These are phyloP conservation scores for Talaromyces islandicus DNA, from an alignment of 2,329 filamentous ascomycete genomes.

Conservation along the genomic window DNA sequence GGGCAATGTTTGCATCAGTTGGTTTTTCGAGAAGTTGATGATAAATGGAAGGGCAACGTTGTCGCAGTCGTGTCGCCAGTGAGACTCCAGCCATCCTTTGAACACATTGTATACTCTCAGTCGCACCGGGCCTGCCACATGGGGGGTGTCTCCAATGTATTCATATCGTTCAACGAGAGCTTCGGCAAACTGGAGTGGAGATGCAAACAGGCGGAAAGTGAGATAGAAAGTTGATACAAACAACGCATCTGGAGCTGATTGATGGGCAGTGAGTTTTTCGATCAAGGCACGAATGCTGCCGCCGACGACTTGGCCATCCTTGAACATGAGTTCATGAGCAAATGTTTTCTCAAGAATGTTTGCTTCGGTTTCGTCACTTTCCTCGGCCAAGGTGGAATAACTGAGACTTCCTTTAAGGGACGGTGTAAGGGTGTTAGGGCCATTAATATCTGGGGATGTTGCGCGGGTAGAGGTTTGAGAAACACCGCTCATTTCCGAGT, in stretches of 20 bases:
- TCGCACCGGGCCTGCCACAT: slow-evolving; percentile 72
- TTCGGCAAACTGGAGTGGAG: slow-evolving; percentile 70
- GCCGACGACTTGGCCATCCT: slow-evolving; percentile 89
- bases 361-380: slow-evolving; percentile 71
- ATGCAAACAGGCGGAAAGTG: slow-evolving; percentile 89
- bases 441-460: slow-evolving; percentile 70
- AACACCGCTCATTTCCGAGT: slow-evolving; percentile 72
- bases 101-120: slow-evolving; percentile 92
- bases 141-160: slow-evolving; percentile 73
- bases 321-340: slow-evolving; percentile 88
- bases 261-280: slow-evolving; percentile 89
- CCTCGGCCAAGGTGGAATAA: slow-evolving; percentile 61
- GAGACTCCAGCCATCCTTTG: slow-evolving; percentile 94
- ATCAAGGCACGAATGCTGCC: slow-evolving; percentile 85
- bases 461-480: slow-evolving; percentile 82
- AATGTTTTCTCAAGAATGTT: slow-evolving; percentile 87
- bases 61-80: slow-evolving; percentile 84
- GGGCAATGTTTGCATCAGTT: slow-evolving; percentile 63
- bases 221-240: slow-evolving; percentile 95
- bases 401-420: slow-evolving; percentile 66
- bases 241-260: slow-evolving; percentile 82
- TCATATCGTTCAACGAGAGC: slow-evolving; percentile 87
- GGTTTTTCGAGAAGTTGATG: slow-evolving; percentile 69
- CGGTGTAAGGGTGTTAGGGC: slow-evolving; percentile 49
- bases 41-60: slow-evolving; percentile 69